Conservation (phyloP, 352 stramenopile species). For the Globisporangium perplexum region DNA sequence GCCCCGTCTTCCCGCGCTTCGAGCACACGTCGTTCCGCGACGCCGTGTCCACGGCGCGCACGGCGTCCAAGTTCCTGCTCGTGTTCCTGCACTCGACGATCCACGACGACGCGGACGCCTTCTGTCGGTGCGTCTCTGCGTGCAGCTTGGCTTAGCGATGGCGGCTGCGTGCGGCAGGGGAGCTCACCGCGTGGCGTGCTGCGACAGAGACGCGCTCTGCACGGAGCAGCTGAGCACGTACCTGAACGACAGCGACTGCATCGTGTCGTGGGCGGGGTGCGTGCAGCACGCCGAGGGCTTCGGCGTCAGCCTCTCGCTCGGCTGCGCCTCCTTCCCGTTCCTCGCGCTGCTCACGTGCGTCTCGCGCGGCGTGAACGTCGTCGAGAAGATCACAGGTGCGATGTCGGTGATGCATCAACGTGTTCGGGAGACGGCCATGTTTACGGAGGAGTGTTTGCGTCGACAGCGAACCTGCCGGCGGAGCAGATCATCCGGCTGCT, state of each 20-base stretch:
- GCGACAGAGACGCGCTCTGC: constrained; percentile 49
- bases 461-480: constrained; percentile 49
- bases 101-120: constrained; percentile 69
- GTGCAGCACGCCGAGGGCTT: constrained; percentile 79
- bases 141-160: no score
- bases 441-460: no score
- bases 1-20: constrained; percentile 57
- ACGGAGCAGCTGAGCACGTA: constrained; percentile 66
- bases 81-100: constrained; percentile 84
- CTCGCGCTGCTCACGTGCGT: constrained; percentile 75
- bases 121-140: constrained; percentile 44
- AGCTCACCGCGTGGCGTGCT: no score
- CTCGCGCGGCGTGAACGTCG: constrained; percentile 69
- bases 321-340: constrained; percentile 79
- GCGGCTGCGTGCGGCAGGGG: no score
- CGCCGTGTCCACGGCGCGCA: constrained; percentile 68
- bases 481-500: constrained; percentile 56
- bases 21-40: constrained; percentile 81
- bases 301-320: constrained; percentile 73
- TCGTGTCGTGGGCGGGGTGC: constrained; percentile 79
- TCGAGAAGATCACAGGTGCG: constrained; percentile 81
- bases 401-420: background rate
- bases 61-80: constrained; percentile 78
- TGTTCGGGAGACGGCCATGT: background rate
- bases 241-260: constrained; percentile 73